A percentile compares a stretch with the other conserved stretches of the same genome.
phyloP scores from a whole-genome alignment of 306 rosid species.

The Cucumis cinereus region DNA sequence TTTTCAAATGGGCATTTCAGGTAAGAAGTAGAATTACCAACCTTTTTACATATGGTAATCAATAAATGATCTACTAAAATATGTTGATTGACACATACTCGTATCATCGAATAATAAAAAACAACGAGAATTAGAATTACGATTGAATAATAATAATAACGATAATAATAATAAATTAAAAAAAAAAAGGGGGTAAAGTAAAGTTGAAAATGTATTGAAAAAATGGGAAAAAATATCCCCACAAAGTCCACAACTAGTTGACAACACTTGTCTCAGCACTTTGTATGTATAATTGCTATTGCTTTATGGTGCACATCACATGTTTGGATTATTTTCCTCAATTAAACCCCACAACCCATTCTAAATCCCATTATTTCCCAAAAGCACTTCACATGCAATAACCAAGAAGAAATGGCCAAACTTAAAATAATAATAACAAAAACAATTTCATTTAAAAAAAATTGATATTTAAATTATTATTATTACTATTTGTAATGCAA shows the following conservation, averaged over 20 bases:
- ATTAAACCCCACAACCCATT: background rate
- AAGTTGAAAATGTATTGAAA: background rate
- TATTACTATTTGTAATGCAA: slow-evolving; percentile 2
- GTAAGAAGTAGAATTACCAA: too few species aligned
- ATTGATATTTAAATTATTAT: too few species aligned
- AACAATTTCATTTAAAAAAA: too few species aligned
- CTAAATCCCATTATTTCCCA: background rate
- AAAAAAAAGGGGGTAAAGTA: background rate
- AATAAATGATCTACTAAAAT: too few species aligned
- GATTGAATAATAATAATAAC: too few species aligned
- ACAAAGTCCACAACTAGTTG: slow-evolving; percentile 3
- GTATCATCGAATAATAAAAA: too few species aligned
- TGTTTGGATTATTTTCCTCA: slow-evolving; percentile 4
- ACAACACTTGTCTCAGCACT: background rate
- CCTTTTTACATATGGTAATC: too few species aligned
- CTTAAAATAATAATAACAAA: too few species aligned
- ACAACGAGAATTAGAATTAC: background rate
- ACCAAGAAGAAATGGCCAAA: background rate
- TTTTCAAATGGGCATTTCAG: too few species aligned
- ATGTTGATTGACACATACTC: background rate
- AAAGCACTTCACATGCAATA: slow-evolving; percentile 1
- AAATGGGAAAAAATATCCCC: background rate
- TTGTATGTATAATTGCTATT: background rate
- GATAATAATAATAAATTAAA: too few species aligned
- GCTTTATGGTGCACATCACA: slow-evolving; percentile 4